phyloP scores from a whole-genome alignment of 306 rosid genomes.

The Cicer chorassanicum region DNA sequence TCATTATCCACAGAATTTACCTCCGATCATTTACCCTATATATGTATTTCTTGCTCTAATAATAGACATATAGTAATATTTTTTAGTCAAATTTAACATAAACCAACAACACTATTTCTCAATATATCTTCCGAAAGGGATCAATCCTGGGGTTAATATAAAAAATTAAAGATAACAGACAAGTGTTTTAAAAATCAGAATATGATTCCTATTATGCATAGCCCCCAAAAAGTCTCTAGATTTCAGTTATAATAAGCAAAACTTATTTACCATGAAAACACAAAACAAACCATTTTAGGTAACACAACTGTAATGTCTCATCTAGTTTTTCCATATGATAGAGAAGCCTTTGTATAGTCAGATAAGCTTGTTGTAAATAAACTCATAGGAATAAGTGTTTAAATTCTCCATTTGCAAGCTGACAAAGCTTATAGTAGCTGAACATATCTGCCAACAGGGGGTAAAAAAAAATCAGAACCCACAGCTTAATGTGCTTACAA shows the following conservation, averaged over 20 bases:
- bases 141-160: neutral
- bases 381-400: conserved; percentile 75
- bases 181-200: conserved; percentile 15
- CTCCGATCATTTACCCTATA: no score
- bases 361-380: conserved; percentile 22
- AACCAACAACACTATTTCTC: conserved; percentile 32
- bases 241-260: conserved; percentile 26
- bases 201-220: neutral
- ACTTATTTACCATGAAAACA: conserved; percentile 33
- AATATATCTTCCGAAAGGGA: conserved; percentile 14
- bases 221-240: neutral
- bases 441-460: conserved; percentile 59
- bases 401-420: conserved; percentile 85
- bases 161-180: conserved; percentile 31
- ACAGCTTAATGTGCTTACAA: conserved; percentile 11
- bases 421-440: conserved; percentile 81
- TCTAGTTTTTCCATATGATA: conserved; percentile 34
- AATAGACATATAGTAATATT: no score
- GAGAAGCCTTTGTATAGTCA: conserved; percentile 15
- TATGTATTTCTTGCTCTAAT: no score
- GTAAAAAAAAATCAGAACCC: conserved; percentile 30
- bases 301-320: conserved; percentile 16
- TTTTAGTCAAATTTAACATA: neutral
- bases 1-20: no score
- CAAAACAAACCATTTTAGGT: conserved; percentile 14